Conservation (phyloP, 345 rosid genomes). For the Arabis alpina region DNA sequence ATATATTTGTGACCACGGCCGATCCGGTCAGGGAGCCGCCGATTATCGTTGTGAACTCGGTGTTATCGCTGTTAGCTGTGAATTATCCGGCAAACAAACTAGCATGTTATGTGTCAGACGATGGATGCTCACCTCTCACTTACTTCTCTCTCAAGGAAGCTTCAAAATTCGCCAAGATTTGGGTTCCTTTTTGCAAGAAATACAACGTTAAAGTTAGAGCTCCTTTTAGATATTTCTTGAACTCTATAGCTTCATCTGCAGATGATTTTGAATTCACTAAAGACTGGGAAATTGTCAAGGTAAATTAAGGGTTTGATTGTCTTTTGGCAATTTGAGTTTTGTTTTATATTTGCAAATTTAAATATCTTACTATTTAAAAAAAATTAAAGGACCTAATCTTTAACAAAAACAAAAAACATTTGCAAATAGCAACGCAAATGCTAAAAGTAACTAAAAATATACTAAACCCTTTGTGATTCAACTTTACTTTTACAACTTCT, state of each 20-base stretch:
- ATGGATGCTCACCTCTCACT: slow-evolving; percentile 52
- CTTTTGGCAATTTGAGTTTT: too few relatives aligned
- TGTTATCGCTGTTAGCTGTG: slow-evolving; percentile 50
- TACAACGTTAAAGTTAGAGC: slow-evolving; percentile 32
- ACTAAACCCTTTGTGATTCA: too few relatives aligned
- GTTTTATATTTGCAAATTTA: too few relatives aligned
- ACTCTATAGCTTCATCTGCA: not conserved
- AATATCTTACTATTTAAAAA: too few relatives aligned
- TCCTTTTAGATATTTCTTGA: slow-evolving; percentile 29
- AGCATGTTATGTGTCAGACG: slow-evolving; percentile 59
- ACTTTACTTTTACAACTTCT: too few relatives aligned
- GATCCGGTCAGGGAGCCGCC: slow-evolving; percentile 43
- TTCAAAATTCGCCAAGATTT: slow-evolving; percentile 50
- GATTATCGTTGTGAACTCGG: slow-evolving; percentile 26
- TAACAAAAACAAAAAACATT: too few relatives aligned
- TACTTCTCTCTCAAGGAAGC: slow-evolving; percentile 52
- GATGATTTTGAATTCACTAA: not conserved
- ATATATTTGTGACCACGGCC: slow-evolving; percentile 44
- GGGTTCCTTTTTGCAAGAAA: slow-evolving; percentile 45
- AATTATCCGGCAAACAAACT: slow-evolving; percentile 54
- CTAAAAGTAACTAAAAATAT: too few relatives aligned
- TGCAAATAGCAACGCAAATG: too few relatives aligned
- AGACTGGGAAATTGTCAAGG: slow-evolving; percentile 31
- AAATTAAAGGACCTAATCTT: too few relatives aligned
- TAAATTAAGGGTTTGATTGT: not conserved